Evolutionary conservation across 441 rosid genomes (phyloP).

Genomic region (Omphalea diandra): DNA sequence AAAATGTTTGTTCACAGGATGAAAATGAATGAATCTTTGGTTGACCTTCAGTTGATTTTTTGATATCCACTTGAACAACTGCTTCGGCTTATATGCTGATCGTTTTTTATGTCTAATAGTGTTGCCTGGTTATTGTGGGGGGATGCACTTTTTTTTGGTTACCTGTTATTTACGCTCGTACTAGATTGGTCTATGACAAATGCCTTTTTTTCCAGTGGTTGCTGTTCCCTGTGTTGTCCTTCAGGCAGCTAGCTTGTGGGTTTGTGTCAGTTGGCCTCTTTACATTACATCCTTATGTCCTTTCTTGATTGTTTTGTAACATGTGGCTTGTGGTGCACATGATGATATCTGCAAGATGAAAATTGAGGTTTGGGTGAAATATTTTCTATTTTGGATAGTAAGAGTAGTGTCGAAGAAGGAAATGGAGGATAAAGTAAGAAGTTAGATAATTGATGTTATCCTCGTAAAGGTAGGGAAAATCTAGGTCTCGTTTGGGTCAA

Average conservation of each 20-base stretch:
- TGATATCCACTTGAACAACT: not conserved
- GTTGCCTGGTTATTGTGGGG: slow-evolving; percentile 3
- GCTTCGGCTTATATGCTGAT: not conserved
- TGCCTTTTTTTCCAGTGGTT: not conserved
- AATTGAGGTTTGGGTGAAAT: not conserved
- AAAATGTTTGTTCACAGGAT: not conserved
- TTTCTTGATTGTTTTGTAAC: not conserved
- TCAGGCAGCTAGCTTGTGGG: slow-evolving; percentile 1
- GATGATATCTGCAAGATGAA: not conserved
- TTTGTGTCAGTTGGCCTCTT: slow-evolving; percentile 6
- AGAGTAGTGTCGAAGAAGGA: not conserved
- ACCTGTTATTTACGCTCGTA: no score
- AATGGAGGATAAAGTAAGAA: not conserved
- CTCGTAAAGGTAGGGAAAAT: not conserved
- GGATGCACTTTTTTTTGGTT: not conserved
- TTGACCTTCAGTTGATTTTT: not conserved
- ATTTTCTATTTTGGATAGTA: not conserved
- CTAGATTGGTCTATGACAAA: not conserved
- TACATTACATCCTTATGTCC: not conserved
- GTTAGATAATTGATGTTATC: not conserved
- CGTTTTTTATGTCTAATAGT: not conserved
- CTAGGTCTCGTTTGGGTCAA: no score
- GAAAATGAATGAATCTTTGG: not conserved
- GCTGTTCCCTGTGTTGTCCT: not conserved
- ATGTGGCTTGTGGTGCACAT: not conserved